A percentile compares a stretch with the other conserved stretches of the same genome.
Conservation (phyloP, 768 basidiomycete genomes). For the Lactarius sanguifluus region DNA sequence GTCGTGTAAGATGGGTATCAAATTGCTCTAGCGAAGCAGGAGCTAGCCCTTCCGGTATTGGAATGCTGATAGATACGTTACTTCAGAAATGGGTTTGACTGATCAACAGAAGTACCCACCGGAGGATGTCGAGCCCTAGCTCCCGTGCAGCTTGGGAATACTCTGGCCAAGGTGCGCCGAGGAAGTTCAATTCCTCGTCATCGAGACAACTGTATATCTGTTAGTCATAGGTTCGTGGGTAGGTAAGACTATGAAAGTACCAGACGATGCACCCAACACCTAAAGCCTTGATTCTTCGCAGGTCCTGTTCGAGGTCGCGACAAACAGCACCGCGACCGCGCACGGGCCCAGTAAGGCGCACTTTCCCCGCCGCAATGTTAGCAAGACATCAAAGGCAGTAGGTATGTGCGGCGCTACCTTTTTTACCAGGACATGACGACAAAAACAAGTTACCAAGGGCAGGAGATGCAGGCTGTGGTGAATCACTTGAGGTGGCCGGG, state of each 20-base stretch:
- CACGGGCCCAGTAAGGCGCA: constrained; percentile 70
- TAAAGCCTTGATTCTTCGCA: constrained; percentile 68
- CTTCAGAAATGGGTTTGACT: constrained; percentile 7
- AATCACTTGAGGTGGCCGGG: background rate
- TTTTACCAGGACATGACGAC: constrained; percentile 94
- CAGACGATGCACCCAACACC: constrained; percentile 84
- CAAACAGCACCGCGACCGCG: constrained; percentile 81
- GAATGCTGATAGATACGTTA: constrained; percentile 53
- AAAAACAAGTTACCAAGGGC: constrained; percentile 81
- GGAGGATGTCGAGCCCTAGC: constrained; percentile 75
- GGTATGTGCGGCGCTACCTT: constrained; percentile 48
- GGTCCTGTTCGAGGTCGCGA: constrained; percentile 75
- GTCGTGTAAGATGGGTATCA: constrained; percentile 60
- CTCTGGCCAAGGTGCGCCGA: constrained; percentile 84
- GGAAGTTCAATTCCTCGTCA: constrained; percentile 75
- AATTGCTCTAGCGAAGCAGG: constrained; percentile 59
- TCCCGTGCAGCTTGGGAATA: constrained; percentile 63
- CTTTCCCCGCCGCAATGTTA: constrained; percentile 37
- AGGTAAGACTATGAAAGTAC: constrained; percentile 41
- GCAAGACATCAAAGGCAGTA: background rate
- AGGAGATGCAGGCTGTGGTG: constrained; percentile 18
- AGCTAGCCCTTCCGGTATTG: constrained; percentile 86
- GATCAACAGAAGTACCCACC: constrained; percentile 42
- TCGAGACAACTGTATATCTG: constrained; percentile 66
- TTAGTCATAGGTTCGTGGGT: constrained; percentile 1